Base-by-base conservation (phyloP, 2,329 filamentous ascomycete genomes). In the Paraphaeosphaeria sporulosa region DNA sequence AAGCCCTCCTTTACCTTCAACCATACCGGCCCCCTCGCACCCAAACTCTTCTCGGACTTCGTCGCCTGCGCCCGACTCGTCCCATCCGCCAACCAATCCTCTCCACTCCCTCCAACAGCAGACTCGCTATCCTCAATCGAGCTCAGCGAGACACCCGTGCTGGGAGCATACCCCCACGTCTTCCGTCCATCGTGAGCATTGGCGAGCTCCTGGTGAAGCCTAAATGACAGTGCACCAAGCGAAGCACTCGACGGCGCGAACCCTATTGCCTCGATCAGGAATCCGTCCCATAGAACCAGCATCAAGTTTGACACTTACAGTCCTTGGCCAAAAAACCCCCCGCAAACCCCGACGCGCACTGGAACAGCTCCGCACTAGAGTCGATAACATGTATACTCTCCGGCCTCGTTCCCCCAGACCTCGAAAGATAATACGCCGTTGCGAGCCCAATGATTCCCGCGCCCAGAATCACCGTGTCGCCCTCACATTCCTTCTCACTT, bases 321-420 rank as follows among this genome's bases (percentile, higher is more conserved):
- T 94, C 89, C 36, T 82, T 83, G 0, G 90, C 90, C 9, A 94
- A 72, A 70, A 94, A 94, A 0, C 91, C 91, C 19, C 85, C 92
- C 0, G 90, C 90, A 65, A 86, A 88, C 1, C 91, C 90, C 2
- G 90, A 93, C 0, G 91, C 90, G 32, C 89, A 91, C 12, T 86
- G 84, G 76, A 94, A 92, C 34, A 94, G 83, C 63, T 86, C 74
- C 0, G 82, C 74, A 4, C 84, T 84, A 6, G 85, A 80, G 67
- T 89, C 87, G 42, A 90, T 63, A 23, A 90, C 76, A 63, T 87
- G 85, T 55, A 89, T 87, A 34, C 80, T 78, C 21, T 79, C 66
- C 4, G 81, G 77, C 48, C 73, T 64, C 47, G 77, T 72, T 55
- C 73, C 71, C 9, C 71, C 69, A 1, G 73, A 72, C 51, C 78